A percentile compares a stretch with the other conserved stretches of the same genome.
phyloP scores from a whole-genome alignment of 2,329 filamentous ascomycete genomes.

The Beauveria sp. region DNA sequence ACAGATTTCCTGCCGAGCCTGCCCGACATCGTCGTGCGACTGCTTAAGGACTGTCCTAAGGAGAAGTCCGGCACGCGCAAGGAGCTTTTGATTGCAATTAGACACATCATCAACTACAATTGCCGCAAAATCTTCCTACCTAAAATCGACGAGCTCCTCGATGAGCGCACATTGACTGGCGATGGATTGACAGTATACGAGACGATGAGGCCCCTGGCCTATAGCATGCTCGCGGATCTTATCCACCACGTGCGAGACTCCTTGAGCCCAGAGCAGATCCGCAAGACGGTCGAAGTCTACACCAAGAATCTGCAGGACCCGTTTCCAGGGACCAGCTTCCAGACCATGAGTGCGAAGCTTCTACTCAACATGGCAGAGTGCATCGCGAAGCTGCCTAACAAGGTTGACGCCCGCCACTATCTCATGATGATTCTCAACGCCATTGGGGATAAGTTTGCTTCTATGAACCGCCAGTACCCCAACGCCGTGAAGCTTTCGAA shows the following conservation, averaged over 20 bases:
- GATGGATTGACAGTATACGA: slow-evolving; percentile 96
- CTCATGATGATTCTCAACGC: slow-evolving; percentile 96
- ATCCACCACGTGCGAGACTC: slow-evolving; percentile 94
- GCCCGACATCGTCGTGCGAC: slow-evolving; percentile 80
- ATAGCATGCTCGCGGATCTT: slow-evolving; percentile 96
- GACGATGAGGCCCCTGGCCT: slow-evolving; percentile 89
- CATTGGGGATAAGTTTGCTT: slow-evolving; percentile 94
- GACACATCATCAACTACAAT: slow-evolving; percentile 99
- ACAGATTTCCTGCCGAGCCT: slow-evolving; percentile 80
- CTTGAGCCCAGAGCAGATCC: slow-evolving; percentile 83
- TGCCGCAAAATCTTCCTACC: slow-evolving; percentile 90
- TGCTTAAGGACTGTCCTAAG: slow-evolving; percentile 87
- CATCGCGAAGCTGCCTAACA: slow-evolving; percentile 89
- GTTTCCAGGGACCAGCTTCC: slow-evolving; percentile 95
- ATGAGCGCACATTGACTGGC: slow-evolving; percentile 88
- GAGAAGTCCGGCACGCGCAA: slow-evolving; percentile 93
- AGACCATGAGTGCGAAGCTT: slow-evolving; percentile 98
- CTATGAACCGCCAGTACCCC: slow-evolving; percentile 93
- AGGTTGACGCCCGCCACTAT: slow-evolving; percentile 89
- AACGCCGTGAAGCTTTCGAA: slow-evolving; percentile 93
- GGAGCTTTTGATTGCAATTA: slow-evolving; percentile 89
- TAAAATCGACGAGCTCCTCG: slow-evolving; percentile 90
- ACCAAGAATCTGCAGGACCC: slow-evolving; percentile 93
- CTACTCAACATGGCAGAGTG: slow-evolving; percentile 97
- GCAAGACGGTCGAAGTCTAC: slow-evolving; percentile 93